Conservation (phyloP, 768 basidiomycete species). For the Boletus tomentosulus region DNA sequence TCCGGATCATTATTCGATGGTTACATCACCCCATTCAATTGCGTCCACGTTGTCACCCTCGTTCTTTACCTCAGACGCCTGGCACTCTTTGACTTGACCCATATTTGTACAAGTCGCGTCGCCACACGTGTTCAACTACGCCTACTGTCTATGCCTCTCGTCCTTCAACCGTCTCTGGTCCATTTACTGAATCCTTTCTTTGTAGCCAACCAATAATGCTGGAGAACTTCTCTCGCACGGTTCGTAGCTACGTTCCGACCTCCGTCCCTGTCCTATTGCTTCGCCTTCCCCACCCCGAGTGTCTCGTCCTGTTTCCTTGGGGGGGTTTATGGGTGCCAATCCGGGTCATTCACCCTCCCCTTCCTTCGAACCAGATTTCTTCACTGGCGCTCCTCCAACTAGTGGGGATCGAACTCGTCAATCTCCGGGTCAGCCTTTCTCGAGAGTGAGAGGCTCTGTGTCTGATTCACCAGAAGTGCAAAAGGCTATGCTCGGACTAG, state of each 20-base stretch:
- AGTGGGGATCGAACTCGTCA: constrained; percentile 8
- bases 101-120: constrained; percentile 12
- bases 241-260: constrained; percentile 52
- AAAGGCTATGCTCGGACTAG: constrained; percentile 10
- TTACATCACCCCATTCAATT: no score
- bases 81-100: no score
- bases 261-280: constrained; percentile 46
- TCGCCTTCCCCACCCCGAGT: constrained; percentile 46
- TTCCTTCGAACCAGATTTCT: constrained; percentile 8
- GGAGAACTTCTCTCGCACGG: constrained; percentile 49
- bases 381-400: constrained; percentile 4
- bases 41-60: no score
- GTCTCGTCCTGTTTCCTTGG: constrained; percentile 45
- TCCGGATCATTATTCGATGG: no score
- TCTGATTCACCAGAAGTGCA: constrained; percentile 12
- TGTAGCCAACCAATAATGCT: constrained; percentile 46
- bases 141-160: neutral
- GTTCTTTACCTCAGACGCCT: no score
- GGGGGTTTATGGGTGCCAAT: constrained; percentile 36
- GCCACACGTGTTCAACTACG: constrained; percentile 14
- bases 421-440: constrained; percentile 8
- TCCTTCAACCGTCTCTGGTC: neutral
- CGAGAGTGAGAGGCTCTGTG: constrained; percentile 1
- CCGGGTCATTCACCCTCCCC: constrained; percentile 11
- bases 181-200: constrained; percentile 12